A percentile compares a stretch with the other conserved stretches of the same genome.
Conservation (phyloP, 306 rosid genomes). For the Cucumis hystrix region DNA sequence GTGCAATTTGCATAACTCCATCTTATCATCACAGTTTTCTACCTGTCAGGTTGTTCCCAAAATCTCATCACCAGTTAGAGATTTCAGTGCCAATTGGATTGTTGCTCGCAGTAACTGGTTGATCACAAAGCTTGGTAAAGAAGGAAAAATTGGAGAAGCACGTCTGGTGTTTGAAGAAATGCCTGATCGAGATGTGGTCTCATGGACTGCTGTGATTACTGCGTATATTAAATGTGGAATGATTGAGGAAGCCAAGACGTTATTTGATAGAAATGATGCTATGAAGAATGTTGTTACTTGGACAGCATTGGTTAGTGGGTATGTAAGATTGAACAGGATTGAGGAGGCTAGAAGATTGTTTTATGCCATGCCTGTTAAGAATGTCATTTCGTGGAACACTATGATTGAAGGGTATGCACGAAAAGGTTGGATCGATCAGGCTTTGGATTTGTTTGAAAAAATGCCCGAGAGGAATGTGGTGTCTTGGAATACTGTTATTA, state of each 20-base stretch:
- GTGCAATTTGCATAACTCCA: not conserved
- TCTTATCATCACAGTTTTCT: slow-evolving; percentile 2
- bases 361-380: slow-evolving; percentile 30
- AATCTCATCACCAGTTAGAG: slow-evolving; percentile 10
- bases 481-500: slow-evolving; percentile 34
- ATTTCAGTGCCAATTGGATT: slow-evolving; percentile 10
- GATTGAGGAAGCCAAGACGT: slow-evolving; percentile 27
- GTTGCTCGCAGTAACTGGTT: slow-evolving; percentile 26
- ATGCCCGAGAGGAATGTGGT: slow-evolving; percentile 39
- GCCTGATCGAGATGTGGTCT: slow-evolving; percentile 28
- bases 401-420: slow-evolving; percentile 37
- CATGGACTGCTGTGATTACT: slow-evolving; percentile 34
- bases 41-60: not conserved
- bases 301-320: slow-evolving; percentile 38
- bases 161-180: slow-evolving; percentile 27
- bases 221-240: slow-evolving; percentile 26
- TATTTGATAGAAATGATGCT: slow-evolving; percentile 33
- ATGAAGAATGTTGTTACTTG: slow-evolving; percentile 36
- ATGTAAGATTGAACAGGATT: slow-evolving; percentile 15
- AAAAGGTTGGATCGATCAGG: slow-evolving; percentile 14
- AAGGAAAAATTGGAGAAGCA: slow-evolving; percentile 22
- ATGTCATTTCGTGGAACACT: slow-evolving; percentile 41
- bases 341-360: slow-evolving; percentile 31
- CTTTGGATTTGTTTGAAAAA: slow-evolving; percentile 23
- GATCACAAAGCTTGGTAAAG: slow-evolving; percentile 17